Percentiles rank a stretch among this genome's conserved stretches.
These are phyloP conservation scores for Silene noctiflora DNA, from an alignment of 179 eudicot genomes.

Conservation along the genomic window DNA sequence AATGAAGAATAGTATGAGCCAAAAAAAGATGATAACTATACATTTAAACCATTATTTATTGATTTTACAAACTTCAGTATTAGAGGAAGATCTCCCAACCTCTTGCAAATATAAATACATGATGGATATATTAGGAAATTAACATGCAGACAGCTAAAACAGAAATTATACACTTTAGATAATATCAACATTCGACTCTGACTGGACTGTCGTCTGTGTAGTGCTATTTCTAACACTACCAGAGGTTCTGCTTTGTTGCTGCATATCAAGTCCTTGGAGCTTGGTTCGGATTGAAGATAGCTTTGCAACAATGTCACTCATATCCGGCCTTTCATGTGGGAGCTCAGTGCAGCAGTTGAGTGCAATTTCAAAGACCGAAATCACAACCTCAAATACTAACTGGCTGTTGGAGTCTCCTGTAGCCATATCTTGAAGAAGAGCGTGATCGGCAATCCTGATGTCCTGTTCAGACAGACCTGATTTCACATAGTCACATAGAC, in stretches of 20 bases:
- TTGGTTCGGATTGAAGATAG: slow-evolving; percentile 18
- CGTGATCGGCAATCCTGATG: slow-evolving; percentile 22
- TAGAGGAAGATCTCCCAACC: neutral
- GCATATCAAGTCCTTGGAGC: neutral
- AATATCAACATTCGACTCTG: neutral
- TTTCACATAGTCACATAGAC: slow-evolving; percentile 19
- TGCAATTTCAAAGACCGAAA: slow-evolving; percentile 11
- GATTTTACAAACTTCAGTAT: neutral
- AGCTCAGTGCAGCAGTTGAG: slow-evolving; percentile 20
- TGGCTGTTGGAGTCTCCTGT: slow-evolving; percentile 5
- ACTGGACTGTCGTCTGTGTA: neutral
- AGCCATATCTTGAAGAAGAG: slow-evolving; percentile 20
- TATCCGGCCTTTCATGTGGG: slow-evolving; percentile 23
- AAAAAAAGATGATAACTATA: neutral
- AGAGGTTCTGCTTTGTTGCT: neutral
- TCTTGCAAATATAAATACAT: neutral
- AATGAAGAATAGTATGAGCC: too few species aligned
- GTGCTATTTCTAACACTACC: neutral
- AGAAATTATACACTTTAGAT: neutral
- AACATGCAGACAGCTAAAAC: neutral
- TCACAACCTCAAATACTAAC: slow-evolving; percentile 12
- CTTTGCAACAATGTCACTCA: slow-evolving; percentile 10
- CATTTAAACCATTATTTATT: neutral
- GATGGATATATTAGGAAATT: neutral
- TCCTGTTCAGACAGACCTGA: slow-evolving; percentile 17